Evolutionary conservation across 1,139 yeast genomes (phyloP).

Genomic region (Candida dubliniensis): DNA sequence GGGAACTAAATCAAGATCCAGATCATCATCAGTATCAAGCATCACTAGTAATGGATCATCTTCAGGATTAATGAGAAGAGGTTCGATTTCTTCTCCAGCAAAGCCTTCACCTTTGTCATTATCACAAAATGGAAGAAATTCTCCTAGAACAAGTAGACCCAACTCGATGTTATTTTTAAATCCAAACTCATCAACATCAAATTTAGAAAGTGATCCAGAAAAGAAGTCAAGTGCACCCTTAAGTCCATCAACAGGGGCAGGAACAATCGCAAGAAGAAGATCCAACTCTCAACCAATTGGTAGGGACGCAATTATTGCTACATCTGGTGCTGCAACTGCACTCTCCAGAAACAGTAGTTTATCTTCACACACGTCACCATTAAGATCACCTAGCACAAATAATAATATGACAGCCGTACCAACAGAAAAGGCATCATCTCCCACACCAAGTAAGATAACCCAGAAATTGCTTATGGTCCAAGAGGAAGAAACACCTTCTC

Average conservation of each 20-base stretch:
- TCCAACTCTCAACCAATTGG: constrained; percentile 43
- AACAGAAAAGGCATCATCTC: constrained; percentile 8
- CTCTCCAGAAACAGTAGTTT: constrained; percentile 18
- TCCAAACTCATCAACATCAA: constrained; percentile 22
- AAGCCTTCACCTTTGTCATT: constrained; percentile 16
- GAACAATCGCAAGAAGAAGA: constrained; percentile 20
- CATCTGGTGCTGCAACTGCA: constrained; percentile 42
- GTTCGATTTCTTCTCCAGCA: constrained; percentile 23
- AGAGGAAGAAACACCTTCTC: constrained; percentile 25
- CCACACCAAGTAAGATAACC: constrained; percentile 13
- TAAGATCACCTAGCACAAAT: constrained; percentile 5
- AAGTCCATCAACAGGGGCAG: constrained; percentile 4
- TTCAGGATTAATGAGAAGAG: constrained; percentile 14
- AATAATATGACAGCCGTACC: background rate
- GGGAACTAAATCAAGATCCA: constrained; percentile 20
- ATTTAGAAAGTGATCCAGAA: constrained; percentile 1
- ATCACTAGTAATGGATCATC: constrained; percentile 19
- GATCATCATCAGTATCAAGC: constrained; percentile 33
- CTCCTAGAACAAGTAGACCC: constrained; percentile 22
- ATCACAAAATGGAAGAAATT: constrained; percentile 12
- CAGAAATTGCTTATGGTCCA: constrained; percentile 23
- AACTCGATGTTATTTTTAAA: constrained; percentile 29
- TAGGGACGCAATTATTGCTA: constrained; percentile 21
- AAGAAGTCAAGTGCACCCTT: constrained; percentile 12
- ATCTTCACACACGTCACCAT: constrained; percentile 7